Evolutionary conservation across 2,329 filamentous ascomycete genomes (phyloP).

Genomic region (Colletotrichum nymphaeae): DNA sequence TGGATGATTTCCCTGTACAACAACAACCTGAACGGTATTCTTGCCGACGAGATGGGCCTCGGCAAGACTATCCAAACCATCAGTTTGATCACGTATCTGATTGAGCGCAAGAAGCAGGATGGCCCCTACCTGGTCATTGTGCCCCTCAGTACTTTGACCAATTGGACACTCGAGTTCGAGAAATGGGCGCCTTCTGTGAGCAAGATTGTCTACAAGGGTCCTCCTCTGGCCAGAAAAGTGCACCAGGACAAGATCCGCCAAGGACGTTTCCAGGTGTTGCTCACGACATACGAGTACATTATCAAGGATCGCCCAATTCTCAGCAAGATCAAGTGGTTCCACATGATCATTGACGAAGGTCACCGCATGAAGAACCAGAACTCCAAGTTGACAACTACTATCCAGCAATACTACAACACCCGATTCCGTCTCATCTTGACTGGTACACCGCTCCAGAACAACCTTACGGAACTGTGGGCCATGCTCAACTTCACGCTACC

Average conservation of each 20-base stretch:
- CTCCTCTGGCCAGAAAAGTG: slow-evolving; percentile 86
- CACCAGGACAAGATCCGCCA: slow-evolving; percentile 95
- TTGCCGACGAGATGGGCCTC: slow-evolving; percentile 99
- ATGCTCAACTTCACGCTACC: slow-evolving; percentile 98
- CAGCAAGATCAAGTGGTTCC: slow-evolving; percentile 99
- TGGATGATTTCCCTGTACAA: slow-evolving; percentile 99
- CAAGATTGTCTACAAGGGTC: slow-evolving; percentile 96
- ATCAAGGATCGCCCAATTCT: slow-evolving; percentile 97
- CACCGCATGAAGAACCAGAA: slow-evolving; percentile 99
- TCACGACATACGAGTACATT: slow-evolving; percentile 99
- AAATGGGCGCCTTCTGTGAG: slow-evolving; percentile 94
- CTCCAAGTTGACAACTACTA: slow-evolving; percentile 94
- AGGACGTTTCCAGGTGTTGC: slow-evolving; percentile 93
- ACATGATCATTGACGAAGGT: slow-evolving; percentile 99
- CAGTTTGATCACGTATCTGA: slow-evolving; percentile 95
- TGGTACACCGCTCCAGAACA: slow-evolving; percentile 97
- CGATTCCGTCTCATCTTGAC: slow-evolving; percentile 97
- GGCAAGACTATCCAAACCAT: slow-evolving; percentile 99
- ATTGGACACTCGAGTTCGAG: slow-evolving; percentile 99
- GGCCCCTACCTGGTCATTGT: slow-evolving; percentile 98
- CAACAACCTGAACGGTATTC: slow-evolving; percentile 99
- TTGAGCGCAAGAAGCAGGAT: slow-evolving; percentile 91
- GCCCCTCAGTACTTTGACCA: slow-evolving; percentile 94
- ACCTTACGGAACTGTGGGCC: slow-evolving; percentile 94
- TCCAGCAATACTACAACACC: slow-evolving; percentile 94